Base-by-base conservation (phyloP, 495 filamentous ascomycete species). In the Xanthoparmelia taractica region DNA sequence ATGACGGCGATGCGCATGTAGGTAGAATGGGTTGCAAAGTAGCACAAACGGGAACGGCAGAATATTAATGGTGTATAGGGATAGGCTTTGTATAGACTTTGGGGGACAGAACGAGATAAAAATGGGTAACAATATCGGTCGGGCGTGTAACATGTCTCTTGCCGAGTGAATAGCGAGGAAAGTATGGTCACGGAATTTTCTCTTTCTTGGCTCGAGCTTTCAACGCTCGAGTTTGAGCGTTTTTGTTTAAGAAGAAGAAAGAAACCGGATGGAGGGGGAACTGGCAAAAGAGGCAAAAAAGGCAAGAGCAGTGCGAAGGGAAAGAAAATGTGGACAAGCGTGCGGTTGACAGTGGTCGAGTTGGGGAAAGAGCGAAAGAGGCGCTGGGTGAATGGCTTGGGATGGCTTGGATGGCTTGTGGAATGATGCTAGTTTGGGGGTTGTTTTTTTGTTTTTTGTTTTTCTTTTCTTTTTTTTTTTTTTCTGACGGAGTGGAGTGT, bases 201-300 rank as follows among this genome's bases (percentile, higher is more conserved):
- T 33, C 25, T 43, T 62, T 33, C 34, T 57, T 57, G 60, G 60
- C 60, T 47, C 13, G 40, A 55, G 52, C 40, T 63, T 57, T 29
- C 55, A 63, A 63, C 52, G 60, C 52, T 63, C 60, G 50, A 63
- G 18, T 57, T 56, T 63, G 60, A 63, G 60, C 50, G 60, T 55
- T 56, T 43, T 57, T 57, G 34, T 63, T 47, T 4, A 12, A 34
- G n/a, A n/a, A n/a, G n/a, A n/a, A n/a, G n/a, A n/a, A n/a, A n/a
- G n/a, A n/a, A n/a, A n/a, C n/a, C 20, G 2, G 18, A 60, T 33
- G 58, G 58, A 15, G 31, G 45, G 29, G n/a, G n/a, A n/a, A 8
- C 10, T 63, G 38, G 37, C 33, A 37, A 57, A 33, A 52, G 27
- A 41, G 52, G 60, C 33, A 37, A 57, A 33, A 52, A 18, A 41